A percentile compares a stretch with the other conserved stretches of the same genome.
phyloP scores from a whole-genome alignment of 2,329 filamentous ascomycete species.

The Talaromyces piceae region DNA sequence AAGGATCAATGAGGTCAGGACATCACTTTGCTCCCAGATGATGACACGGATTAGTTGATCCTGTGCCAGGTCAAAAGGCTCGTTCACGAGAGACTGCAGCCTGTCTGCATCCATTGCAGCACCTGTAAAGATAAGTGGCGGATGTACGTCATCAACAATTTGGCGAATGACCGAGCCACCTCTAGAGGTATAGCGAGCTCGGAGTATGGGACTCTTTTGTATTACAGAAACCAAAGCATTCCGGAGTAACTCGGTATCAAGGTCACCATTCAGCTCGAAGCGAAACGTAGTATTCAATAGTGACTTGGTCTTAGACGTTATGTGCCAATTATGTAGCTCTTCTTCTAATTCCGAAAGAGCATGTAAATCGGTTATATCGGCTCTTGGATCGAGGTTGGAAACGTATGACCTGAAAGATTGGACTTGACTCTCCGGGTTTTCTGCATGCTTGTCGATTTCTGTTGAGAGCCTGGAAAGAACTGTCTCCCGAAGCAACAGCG shows the following conservation, averaged over 20 bases:
- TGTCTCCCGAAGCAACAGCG: not conserved
- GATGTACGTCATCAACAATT: not conserved
- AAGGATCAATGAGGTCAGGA: not conserved
- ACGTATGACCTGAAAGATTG: not conserved
- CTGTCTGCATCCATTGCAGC: not conserved
- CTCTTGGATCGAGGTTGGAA: not conserved
- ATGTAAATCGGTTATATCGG: not conserved
- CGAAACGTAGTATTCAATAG: not conserved
- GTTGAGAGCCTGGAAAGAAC: not conserved
- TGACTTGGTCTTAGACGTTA: not conserved
- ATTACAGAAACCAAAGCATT: not conserved
- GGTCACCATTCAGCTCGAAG: not conserved
- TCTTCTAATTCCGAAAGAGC: not conserved
- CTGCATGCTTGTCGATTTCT: not conserved
- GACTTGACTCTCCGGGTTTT: not conserved
- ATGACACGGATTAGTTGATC: not conserved
- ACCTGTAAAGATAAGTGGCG: not conserved
- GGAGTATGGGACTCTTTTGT: not conserved
- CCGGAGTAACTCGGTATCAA: not conserved
- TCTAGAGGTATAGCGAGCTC: not conserved
- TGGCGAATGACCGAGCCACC: not conserved
- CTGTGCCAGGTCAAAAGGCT: not conserved
- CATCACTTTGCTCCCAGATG: not conserved
- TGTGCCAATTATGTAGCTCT: not conserved
- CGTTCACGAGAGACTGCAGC: not conserved